Conservation (phyloP, 768 basidiomycete genomes). For the Pulveroboletus frians region DNA sequence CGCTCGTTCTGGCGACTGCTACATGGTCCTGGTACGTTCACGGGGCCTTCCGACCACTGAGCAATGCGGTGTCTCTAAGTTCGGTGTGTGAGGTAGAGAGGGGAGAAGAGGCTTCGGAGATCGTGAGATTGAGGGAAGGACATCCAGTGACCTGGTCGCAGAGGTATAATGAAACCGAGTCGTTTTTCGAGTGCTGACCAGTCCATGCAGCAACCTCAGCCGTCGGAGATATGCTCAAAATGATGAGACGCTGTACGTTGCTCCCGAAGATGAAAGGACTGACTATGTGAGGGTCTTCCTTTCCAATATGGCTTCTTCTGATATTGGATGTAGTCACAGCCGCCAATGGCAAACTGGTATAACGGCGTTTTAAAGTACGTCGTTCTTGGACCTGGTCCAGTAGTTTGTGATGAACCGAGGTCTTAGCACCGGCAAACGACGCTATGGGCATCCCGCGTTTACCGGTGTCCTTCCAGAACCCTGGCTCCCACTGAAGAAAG, state of each 20-base stretch:
- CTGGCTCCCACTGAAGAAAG: conserved; percentile 89
- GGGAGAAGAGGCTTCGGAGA: conserved; percentile 80
- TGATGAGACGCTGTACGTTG: conserved; percentile 92
- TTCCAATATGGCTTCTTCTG: neutral
- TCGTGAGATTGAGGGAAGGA: conserved; percentile 66
- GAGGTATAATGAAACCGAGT: conserved; percentile 43
- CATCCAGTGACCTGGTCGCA: conserved; percentile 89
- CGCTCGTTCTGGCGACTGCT: conserved; percentile 70
- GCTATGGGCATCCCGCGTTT: conserved; percentile 93
- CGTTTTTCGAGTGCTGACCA: neutral
- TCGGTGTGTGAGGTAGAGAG: conserved; percentile 86
- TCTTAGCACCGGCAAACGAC: conserved; percentile 81
- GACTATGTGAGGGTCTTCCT: conserved; percentile 59
- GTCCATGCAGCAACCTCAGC: conserved; percentile 64
- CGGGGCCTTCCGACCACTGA: conserved; percentile 62
- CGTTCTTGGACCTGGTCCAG: neutral
- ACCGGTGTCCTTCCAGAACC: conserved; percentile 91
- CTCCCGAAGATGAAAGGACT: conserved; percentile 88
- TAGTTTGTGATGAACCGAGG: conserved; percentile 2
- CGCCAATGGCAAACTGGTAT: conserved; percentile 95
- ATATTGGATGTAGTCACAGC: conserved; percentile 64
- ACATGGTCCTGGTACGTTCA: conserved; percentile 80
- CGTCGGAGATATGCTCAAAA: conserved; percentile 86
- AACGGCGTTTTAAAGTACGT: conserved; percentile 83
- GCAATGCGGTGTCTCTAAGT: conserved; percentile 79